phyloP scores from a whole-genome alignment of 768 basidiomycete species.

The Lactarius evosmus region DNA sequence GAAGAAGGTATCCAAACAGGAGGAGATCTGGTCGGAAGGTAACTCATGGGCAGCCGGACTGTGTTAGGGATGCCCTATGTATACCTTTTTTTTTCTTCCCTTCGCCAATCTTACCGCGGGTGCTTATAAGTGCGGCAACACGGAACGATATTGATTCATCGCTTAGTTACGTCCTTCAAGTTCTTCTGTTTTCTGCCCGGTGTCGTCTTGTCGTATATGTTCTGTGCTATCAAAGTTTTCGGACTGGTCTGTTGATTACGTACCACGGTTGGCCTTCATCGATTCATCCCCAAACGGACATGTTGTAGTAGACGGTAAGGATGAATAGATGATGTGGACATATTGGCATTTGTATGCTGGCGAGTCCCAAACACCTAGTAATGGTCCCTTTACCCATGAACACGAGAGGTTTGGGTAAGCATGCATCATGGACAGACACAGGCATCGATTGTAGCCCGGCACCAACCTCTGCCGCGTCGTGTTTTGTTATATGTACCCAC shows the following conservation, averaged over 20 bases:
- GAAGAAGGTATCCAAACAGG: not conserved
- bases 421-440: not conserved
- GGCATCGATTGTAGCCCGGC: not conserved
- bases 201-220: not conserved
- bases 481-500: not conserved
- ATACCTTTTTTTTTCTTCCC: not conserved
- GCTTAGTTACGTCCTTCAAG: not conserved
- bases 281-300: not conserved
- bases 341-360: not conserved
- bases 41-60: not conserved
- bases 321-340: not conserved
- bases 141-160: not conserved
- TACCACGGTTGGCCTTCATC: not conserved
- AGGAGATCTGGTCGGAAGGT: not conserved
- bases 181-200: not conserved
- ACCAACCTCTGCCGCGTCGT: not conserved
- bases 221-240: not conserved
- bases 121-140: not conserved
- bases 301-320: too few species aligned
- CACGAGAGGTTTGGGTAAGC: not conserved
- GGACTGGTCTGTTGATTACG: not conserved
- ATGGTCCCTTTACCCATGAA: not conserved
- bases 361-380: not conserved
- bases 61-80: not conserved
- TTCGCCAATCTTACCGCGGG: not conserved